Evolutionary conservation across 495 filamentous ascomycete species (phyloP), one percentile per base, ranked within the genome.

Genomic region (Aspergillus baeticus): DNA sequence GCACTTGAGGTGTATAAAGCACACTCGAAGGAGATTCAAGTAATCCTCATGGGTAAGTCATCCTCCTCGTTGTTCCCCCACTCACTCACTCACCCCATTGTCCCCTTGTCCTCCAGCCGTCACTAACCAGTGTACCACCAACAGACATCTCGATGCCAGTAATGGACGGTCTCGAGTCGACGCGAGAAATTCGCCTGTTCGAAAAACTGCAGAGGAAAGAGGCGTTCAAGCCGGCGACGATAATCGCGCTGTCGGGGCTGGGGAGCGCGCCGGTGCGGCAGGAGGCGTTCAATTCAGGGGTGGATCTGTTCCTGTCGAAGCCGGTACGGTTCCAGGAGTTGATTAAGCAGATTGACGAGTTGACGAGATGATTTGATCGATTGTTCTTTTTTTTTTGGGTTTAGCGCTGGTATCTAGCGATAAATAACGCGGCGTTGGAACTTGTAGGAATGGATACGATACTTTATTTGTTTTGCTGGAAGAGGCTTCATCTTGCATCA

Each of bases 121-220:
- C n/a, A n/a, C n/a, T n/a, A n/a, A n/a, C n/a, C n/a, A n/a, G n/a
- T n/a, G n/a, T n/a, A n/a, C n/a, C n/a, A n/a, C n/a, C n/a, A n/a
- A n/a, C 23, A 59, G 57, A 59, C 26, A 59, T 59, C 42, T 54
- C 57, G 13, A 61, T 61, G 58, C 58, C 58, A 3, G 58, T 61
- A 10, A 55, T 55, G 47, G 58, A 61, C 36, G 58, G 58, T 17
- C 38, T 61, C 1, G 48, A 52, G 26, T 47, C 58, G 2, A 61
- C 58, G 5, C 46, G 53, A 6, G 39, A 48, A n/a, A 61, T 61
- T 18, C 52, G 58, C 3, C 21, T 37, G 1, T 55, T 60, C 17
- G 57, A 60, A n/a, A 53, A 52, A 7, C 18, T 18, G 10, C 39
- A 53, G 8, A n/a, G 39, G 14, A 38, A 52, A 4, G 11, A n/a